Evolutionary conservation across 768 basidiomycete species (phyloP), one percentile per base, ranked within the genome.

Genomic region (Candolleomyces eurysporus): DNA sequence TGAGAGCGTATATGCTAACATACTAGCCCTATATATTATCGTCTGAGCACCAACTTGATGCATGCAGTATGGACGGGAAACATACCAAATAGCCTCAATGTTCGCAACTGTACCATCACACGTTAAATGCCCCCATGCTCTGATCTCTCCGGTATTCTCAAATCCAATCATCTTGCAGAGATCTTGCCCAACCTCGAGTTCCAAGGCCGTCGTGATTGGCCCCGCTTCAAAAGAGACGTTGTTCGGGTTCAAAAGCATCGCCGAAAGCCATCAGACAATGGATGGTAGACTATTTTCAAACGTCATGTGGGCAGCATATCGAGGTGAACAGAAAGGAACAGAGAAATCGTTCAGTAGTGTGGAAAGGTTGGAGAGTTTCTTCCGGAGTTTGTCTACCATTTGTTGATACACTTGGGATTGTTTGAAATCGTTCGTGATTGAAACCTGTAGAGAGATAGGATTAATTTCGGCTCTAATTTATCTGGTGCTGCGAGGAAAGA

Each of bases 101-200:
- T 82, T 82, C 4, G 81, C 81, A 8, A 82, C 70, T 10, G 79
- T 72, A 3, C 81, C 81, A 48, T 71, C 80, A 43, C 70, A 74
- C 9, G 79, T 71, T 50, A 82, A 73, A 63, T 82, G 80, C 0
- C 80, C 80, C 79, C 79, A 81, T 9, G 26, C n/a, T 21, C 40
- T 43, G 5, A 61, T 40, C 30, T 63, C 70, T 13, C 62, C 51
- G n/a, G 61, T 61, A n/a, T 61, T 57, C n/a, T 61, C 54, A 53
- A 72, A 79, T 5, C 79, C 79, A 9, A 81, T 59, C 76, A 81
- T 76, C 51, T 67, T 66, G 60, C 76, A 80, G 43, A 80, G 64
- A 17, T 80, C 70, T 48, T 69, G 65, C 17, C 79, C 79, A 19
- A 77, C 79, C 17, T 72, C 67, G 30, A 68, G 61, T 63, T 81